Conservation (phyloP, 148 eudicot genomes). For the Euryodendron excelsum region DNA sequence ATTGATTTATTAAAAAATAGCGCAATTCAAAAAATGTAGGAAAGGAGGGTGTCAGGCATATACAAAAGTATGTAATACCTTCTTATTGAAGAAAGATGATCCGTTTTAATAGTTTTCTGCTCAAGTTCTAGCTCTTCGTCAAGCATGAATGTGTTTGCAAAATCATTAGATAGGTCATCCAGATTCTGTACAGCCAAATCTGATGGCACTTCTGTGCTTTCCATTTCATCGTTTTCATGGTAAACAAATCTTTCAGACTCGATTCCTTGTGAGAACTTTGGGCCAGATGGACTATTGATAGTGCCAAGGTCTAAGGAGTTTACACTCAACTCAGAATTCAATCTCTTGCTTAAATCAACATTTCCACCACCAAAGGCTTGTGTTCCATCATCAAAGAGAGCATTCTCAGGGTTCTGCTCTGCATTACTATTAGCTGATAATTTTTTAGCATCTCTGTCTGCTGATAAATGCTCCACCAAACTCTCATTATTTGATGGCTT, state of each 20-base stretch:
- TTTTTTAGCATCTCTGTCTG: slow-evolving; percentile 15
- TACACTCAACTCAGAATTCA: slow-evolving; percentile 18
- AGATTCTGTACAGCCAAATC: slow-evolving; percentile 27
- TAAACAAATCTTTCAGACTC: slow-evolving; percentile 23
- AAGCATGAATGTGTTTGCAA: slow-evolving; percentile 72
- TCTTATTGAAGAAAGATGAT: slow-evolving; percentile 33
- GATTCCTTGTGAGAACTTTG: slow-evolving; percentile 21
- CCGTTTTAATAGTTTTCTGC: slow-evolving; percentile 35
- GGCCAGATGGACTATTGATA: slow-evolving; percentile 3
- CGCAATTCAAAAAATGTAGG: background rate
- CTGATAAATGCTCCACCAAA: slow-evolving; percentile 15
- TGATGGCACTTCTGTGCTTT: slow-evolving; percentile 24
- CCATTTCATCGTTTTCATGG: slow-evolving; percentile 23
- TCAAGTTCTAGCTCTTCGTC: slow-evolving; percentile 93
- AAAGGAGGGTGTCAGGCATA: background rate
- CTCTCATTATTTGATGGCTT: slow-evolving; percentile 24
- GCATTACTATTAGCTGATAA: slow-evolving; percentile 15
- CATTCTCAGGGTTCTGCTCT: slow-evolving; percentile 21
- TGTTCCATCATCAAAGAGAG: slow-evolving; percentile 19
- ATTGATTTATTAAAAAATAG: background rate
- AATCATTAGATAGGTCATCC: slow-evolving; percentile 58
- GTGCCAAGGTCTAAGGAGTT: slow-evolving; percentile 13
- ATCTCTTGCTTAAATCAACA: slow-evolving; percentile 19
- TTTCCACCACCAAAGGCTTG: slow-evolving; percentile 24
- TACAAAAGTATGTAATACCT: slow-evolving; percentile 43